phyloP scores from a whole-genome alignment of 306 rosid species.

The Arachis hypogaea region DNA sequence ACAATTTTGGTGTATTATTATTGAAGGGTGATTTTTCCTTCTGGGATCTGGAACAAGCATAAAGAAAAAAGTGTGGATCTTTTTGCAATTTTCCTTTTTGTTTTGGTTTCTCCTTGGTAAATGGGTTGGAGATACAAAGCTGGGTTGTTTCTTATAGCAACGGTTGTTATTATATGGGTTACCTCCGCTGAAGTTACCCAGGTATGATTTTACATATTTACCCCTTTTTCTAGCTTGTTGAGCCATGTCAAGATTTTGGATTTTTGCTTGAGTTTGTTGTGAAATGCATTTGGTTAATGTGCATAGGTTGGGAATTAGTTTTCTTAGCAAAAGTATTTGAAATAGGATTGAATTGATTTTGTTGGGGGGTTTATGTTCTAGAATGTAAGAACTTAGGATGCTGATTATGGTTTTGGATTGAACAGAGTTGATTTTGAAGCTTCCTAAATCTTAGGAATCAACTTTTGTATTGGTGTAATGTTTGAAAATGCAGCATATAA shows the following conservation, averaged over 20 bases:
- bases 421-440: constrained; percentile 32
- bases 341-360: neutral
- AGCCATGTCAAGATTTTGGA: neutral
- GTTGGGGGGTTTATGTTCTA: constrained; percentile 28
- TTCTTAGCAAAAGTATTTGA: neutral
- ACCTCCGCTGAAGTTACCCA: constrained; percentile 97
- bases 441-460: constrained; percentile 7
- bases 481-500: constrained; percentile 14
- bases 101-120: constrained; percentile 21
- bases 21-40: constrained; percentile 34
- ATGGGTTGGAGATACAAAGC: constrained; percentile 88
- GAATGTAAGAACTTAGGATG: neutral
- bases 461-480: constrained; percentile 21
- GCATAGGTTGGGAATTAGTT: neutral
- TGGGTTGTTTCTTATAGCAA: constrained; percentile 78
- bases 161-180: constrained; percentile 93
- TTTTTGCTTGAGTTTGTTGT: constrained; percentile 6
- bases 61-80: constrained; percentile 40
- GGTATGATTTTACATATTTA: constrained; percentile 44
- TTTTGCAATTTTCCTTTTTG: constrained; percentile 33
- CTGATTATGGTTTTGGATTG: constrained; percentile 12
- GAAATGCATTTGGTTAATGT: constrained; percentile 20
- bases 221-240: constrained; percentile 6
- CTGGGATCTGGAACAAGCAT: constrained; percentile 41
- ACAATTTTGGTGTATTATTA: constrained; percentile 13